phyloP scores from a whole-genome alignment of 1,139 yeast genomes.

The Yamadazyma friedrichii region DNA sequence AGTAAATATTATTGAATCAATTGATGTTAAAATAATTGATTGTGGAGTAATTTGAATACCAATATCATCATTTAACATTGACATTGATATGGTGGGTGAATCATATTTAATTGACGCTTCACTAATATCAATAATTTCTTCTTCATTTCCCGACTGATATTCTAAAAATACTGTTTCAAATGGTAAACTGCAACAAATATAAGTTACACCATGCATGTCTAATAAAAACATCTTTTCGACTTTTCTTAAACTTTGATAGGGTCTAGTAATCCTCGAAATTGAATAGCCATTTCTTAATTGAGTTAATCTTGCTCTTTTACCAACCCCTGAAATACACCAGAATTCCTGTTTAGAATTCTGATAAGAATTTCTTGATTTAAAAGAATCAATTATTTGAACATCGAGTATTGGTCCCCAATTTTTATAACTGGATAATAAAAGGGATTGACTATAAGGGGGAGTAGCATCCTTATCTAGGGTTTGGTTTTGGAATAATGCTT shows the following conservation, averaged over 20 bases:
- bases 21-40: conserved; percentile 24
- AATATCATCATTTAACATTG: conserved; percentile 7
- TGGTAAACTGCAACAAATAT: conserved; percentile 35
- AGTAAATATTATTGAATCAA: conserved; percentile 12
- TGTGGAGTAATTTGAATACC: conserved; percentile 28
- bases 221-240: conserved; percentile 21
- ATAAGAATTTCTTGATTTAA: conserved; percentile 16
- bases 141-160: conserved; percentile 19
- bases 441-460: conserved; percentile 16
- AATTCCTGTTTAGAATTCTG: conserved; percentile 34
- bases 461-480: conserved; percentile 12
- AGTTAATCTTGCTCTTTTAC: conserved; percentile 36
- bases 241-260: conserved; percentile 31
- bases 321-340: conserved; percentile 49
- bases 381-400: conserved; percentile 33
- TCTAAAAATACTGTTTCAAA: conserved; percentile 39
- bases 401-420: conserved; percentile 55
- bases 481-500: conserved; percentile 10
- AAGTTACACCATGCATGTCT: conserved; percentile 17
- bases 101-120: conserved; percentile 15
- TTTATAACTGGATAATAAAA: conserved; percentile 23
- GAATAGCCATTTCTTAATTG: conserved; percentile 40
- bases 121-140: conserved; percentile 27
- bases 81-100: conserved; percentile 9
- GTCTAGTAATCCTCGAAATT: conserved; percentile 25